Percentiles rank a stretch among this genome's conserved stretches.
Evolutionary conservation across 352 stramenopile species (phyloP).

Genomic region (Phytophthora sp.): DNA sequence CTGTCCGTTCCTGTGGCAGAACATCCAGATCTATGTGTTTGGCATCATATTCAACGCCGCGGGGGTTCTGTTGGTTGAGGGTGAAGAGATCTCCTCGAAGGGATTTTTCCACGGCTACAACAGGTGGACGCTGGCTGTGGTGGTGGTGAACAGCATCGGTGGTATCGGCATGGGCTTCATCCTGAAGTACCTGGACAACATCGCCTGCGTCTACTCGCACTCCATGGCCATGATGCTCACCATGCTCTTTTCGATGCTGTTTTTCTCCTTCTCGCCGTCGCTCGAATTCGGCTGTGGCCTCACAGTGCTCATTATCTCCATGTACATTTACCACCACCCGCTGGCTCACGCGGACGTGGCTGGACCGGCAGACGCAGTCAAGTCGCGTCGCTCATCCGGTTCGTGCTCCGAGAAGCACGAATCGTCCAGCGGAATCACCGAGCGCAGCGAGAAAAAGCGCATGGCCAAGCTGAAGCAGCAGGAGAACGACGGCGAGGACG

Average conservation of each 20-base stretch:
- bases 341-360: slow-evolving; percentile 19
- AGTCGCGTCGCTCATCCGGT: slow-evolving; percentile 19
- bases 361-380: slow-evolving; percentile 2
- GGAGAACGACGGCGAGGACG: slow-evolving; percentile 11
- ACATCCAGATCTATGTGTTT: slow-evolving; percentile 82
- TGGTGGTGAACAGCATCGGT: slow-evolving; percentile 75
- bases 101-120: slow-evolving; percentile 88
- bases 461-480: slow-evolving; percentile 18
- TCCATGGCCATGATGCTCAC: slow-evolving; percentile 91
- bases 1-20: slow-evolving; percentile 85
- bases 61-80: slow-evolving; percentile 58
- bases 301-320: slow-evolving; percentile 81
- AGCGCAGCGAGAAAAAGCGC: slow-evolving; percentile 27
- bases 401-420: slow-evolving; percentile 13
- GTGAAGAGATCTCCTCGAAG: slow-evolving; percentile 40
- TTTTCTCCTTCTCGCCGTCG: slow-evolving; percentile 83
- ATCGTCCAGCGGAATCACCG: background rate
- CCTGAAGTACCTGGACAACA: slow-evolving; percentile 91
- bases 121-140: slow-evolving; percentile 76
- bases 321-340: slow-evolving; percentile 89
- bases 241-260: slow-evolving; percentile 87
- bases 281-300: slow-evolving; percentile 87
- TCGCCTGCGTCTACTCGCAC: slow-evolving; percentile 87
- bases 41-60: slow-evolving; percentile 84
- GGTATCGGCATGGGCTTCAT: slow-evolving; percentile 84